phyloP scores from a whole-genome alignment of 1,139 yeast genomes.

The Suhomyces atakaporum region DNA sequence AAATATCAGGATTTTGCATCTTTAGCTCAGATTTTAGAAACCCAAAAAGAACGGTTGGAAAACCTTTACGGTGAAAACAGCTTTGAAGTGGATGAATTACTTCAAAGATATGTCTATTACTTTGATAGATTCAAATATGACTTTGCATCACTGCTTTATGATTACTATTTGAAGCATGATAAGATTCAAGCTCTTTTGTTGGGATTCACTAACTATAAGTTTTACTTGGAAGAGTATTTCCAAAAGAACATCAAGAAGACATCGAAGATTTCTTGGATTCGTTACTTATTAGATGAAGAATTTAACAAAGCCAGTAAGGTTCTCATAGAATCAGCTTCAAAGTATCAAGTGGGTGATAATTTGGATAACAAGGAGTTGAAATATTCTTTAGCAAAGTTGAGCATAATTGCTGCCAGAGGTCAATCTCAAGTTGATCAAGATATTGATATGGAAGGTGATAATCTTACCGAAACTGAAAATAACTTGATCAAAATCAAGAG shows the following conservation, averaged over 20 bases:
- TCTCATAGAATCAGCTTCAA: conserved; percentile 42
- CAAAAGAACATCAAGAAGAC: conserved; percentile 46
- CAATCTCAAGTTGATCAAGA: conserved; percentile 4
- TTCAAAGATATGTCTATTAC: conserved; percentile 48
- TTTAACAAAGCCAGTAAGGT: conserved; percentile 53
- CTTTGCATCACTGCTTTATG: conserved; percentile 69
- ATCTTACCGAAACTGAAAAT: conserved; percentile 46
- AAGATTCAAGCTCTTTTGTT: conserved; percentile 56
- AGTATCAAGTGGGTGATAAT: conserved; percentile 35
- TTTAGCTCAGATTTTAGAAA: conserved; percentile 63
- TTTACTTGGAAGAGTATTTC: conserved; percentile 56
- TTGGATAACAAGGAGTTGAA: conserved; percentile 56
- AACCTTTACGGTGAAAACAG: conserved; percentile 25
- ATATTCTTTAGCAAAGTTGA: conserved; percentile 70
- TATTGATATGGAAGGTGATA: conserved; percentile 21
- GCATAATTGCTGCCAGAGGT: conserved; percentile 36
- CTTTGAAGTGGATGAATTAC: conserved; percentile 19
- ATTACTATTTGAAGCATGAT: conserved; percentile 55
- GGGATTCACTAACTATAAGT: conserved; percentile 57
- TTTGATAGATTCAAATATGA: conserved; percentile 64
- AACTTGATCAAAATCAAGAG: conserved; percentile 49
- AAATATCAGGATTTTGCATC: conserved; percentile 65
- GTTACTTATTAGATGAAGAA: conserved; percentile 54
- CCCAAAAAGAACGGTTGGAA: conserved; percentile 43
- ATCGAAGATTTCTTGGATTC: conserved; percentile 73